Evolutionary conservation across 257 asterid species (phyloP).

Genomic region (Fraxinus pennsylvanica): DNA sequence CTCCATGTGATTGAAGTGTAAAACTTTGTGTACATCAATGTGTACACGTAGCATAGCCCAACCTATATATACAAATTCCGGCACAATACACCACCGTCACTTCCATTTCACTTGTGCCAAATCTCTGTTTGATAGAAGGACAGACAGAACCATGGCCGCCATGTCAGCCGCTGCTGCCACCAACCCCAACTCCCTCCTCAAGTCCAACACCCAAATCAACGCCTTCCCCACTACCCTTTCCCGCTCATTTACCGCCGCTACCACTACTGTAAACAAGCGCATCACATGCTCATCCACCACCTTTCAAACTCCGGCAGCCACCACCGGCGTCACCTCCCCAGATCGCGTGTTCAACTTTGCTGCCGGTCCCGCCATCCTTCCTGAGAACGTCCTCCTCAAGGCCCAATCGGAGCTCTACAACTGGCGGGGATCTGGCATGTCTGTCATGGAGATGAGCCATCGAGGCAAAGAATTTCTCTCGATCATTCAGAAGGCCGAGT

Average conservation of each 20-base stretch:
- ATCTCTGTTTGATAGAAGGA: too few relatives aligned
- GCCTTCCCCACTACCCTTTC: conserved; percentile 26
- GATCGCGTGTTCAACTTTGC: conserved; percentile 92
- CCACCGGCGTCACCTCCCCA: conserved; percentile 39
- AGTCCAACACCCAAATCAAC: conserved; percentile 31
- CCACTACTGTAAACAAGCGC: conserved; percentile 16
- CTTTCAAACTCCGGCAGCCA: conserved; percentile 21
- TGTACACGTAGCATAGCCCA: too few relatives aligned
- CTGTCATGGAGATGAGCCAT: conserved; percentile 99
- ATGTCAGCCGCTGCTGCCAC: conserved; percentile 31
- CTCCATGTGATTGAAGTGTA: too few relatives aligned
- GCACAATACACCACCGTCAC: too few relatives aligned
- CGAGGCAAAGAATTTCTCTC: conserved; percentile 91
- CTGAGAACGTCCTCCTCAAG: conserved; percentile 75
- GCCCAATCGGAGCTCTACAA: conserved; percentile 86
- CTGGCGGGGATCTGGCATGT: conserved; percentile 92
- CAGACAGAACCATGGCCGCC: conserved; percentile 10
- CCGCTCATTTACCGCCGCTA: conserved; percentile 18
- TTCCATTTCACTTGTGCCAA: too few relatives aligned
- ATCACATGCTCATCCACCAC: conserved; percentile 35
- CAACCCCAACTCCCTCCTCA: conserved; percentile 20
- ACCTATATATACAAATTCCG: too few relatives aligned
- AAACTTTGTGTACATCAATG: too few relatives aligned
- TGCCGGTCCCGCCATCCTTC: conserved; percentile 94
- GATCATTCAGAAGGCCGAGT: conserved; percentile 80